Conservation (phyloP, 1,284 basidiomycete species). For the Moesziomyces sp. region DNA sequence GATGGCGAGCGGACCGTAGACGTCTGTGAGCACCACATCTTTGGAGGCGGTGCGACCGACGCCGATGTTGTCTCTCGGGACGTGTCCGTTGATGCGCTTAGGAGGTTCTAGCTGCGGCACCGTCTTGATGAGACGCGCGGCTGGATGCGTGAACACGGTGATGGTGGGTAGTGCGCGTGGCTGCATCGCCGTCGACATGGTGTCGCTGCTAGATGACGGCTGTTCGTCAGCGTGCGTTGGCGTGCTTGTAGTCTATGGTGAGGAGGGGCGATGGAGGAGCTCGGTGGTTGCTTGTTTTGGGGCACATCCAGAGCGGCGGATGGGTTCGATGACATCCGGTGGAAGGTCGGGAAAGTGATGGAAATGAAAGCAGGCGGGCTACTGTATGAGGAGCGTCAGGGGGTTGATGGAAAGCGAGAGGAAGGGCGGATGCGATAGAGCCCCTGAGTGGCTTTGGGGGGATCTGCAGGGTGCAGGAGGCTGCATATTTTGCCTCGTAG, state of each 20-base stretch:
- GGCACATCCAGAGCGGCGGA: too few relatives aligned
- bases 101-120: conserved; percentile 34
- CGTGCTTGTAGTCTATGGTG: too few relatives aligned
- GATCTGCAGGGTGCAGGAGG: conserved; percentile 26
- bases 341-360: too few relatives aligned
- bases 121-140: conserved; percentile 47
- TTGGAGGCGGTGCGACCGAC: conserved; percentile 16
- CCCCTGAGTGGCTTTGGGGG: conserved; percentile 23
- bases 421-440: neutral
- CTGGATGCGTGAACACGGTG: conserved; percentile 44
- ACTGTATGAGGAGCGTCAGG: too few relatives aligned
- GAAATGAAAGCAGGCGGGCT: too few relatives aligned
- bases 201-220: too few relatives aligned
- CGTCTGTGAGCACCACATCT: conserved; percentile 35
- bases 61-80: conserved; percentile 32
- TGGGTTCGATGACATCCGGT: too few relatives aligned
- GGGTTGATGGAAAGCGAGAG: too few relatives aligned
- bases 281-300: too few relatives aligned
- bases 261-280: too few relatives aligned
- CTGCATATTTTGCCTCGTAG: conserved; percentile 7
- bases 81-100: conserved; percentile 30
- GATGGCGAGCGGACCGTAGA: conserved; percentile 40
- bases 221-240: too few relatives aligned
- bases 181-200: neutral
- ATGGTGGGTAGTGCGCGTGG: conserved; percentile 26